These are phyloP conservation scores for Rubia peregrina DNA, from an alignment of 305 asterid species.

Conservation along the genomic window DNA sequence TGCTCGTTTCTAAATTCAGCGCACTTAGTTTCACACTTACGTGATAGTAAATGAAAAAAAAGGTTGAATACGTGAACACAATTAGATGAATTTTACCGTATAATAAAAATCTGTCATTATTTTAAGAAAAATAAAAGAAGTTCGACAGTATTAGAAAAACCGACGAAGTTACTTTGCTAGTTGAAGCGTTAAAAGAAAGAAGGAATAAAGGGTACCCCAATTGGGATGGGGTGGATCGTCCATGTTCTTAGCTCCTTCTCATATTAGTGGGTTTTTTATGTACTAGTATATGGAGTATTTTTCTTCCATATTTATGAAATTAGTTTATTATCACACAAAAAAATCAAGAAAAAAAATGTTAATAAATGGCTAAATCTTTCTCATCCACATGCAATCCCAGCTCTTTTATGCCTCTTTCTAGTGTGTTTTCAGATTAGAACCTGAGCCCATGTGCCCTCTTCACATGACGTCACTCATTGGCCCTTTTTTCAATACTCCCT, in stretches of 20 bases:
- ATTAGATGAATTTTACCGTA: no score
- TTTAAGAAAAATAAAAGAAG: no score
- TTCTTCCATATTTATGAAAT: neutral
- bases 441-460: slow-evolving; percentile 59
- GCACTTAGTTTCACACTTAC: no score
- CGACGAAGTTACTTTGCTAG: slow-evolving; percentile 33
- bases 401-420: slow-evolving; percentile 25
- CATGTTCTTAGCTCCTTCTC: slow-evolving; percentile 41
- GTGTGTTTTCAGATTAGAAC: slow-evolving; percentile 35
- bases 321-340: slow-evolving; percentile 3
- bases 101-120: no score
- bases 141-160: no score
- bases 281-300: no score
- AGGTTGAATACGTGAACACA: no score
- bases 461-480: slow-evolving; percentile 45
- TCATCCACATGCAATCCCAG: slow-evolving; percentile 46
- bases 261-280: slow-evolving; percentile 1
- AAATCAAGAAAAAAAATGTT: slow-evolving; percentile 12
- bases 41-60: no score
- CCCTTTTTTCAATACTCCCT: slow-evolving; percentile 23
- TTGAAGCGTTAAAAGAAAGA: slow-evolving; percentile 41
- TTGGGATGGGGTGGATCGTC: slow-evolving; percentile 58
- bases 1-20: no score
- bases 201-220: slow-evolving; percentile 22
- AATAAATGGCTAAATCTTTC: slow-evolving; percentile 34